A percentile compares a stretch with the other conserved stretches of the same genome.
phyloP scores from a whole-genome alignment of 2,329 filamentous ascomycete genomes.

The Monosporascus sp. region DNA sequence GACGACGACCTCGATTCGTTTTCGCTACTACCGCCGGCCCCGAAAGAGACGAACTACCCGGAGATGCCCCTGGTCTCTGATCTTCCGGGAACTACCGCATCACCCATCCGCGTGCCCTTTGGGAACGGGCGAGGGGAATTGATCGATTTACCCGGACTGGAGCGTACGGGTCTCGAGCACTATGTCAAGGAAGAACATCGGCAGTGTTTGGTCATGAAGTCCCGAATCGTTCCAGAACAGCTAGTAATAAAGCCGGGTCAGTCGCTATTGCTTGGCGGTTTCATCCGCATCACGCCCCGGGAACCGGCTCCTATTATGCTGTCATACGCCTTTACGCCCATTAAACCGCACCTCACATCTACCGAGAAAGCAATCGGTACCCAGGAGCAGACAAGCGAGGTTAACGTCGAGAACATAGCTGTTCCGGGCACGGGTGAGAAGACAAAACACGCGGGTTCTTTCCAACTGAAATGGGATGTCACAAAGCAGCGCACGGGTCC shows the following conservation, averaged over 20 bases:
- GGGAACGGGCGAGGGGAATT: slow-evolving; percentile 83
- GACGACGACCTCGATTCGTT: slow-evolving; percentile 32
- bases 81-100: slow-evolving; percentile 88
- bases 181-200: slow-evolving; percentile 65
- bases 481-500: slow-evolving; percentile 75
- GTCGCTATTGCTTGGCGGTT: slow-evolving; percentile 77
- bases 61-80: slow-evolving; percentile 81
- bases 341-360: slow-evolving; percentile 70
- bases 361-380: slow-evolving; percentile 76
- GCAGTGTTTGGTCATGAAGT: slow-evolving; percentile 70
- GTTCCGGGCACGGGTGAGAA: slow-evolving; percentile 50
- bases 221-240: slow-evolving; percentile 69
- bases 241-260: slow-evolving; percentile 68
- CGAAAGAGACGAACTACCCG: slow-evolving; percentile 69
- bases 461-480: slow-evolving; percentile 74
- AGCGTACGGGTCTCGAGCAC: slow-evolving; percentile 66
- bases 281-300: slow-evolving; percentile 80
- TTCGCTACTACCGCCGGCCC: slow-evolving; percentile 70
- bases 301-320: slow-evolving; percentile 63
- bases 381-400: slow-evolving; percentile 58
- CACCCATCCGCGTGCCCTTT: slow-evolving; percentile 88
- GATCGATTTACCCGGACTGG: slow-evolving; percentile 85
- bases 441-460: slow-evolving; percentile 68
- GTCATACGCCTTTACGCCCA: slow-evolving; percentile 80
- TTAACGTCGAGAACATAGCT: slow-evolving; percentile 60